These are phyloP conservation scores for Wickerhamiella nectarea DNA, from an alignment of 805 yeast species.

Conservation along the genomic window DNA sequence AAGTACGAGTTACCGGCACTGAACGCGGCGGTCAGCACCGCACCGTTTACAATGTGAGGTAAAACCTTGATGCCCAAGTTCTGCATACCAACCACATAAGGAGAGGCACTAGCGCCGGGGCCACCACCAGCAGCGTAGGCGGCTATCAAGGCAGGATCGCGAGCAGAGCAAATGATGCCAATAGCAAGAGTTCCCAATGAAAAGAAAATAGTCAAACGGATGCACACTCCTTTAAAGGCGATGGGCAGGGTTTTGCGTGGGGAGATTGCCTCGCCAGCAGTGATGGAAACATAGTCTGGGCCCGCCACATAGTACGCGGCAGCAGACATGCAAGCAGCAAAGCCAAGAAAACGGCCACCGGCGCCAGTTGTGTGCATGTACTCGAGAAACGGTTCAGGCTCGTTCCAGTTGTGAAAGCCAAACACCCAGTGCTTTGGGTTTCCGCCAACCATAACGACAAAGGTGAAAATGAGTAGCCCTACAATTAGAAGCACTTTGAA, in stretches of 20 bases:
- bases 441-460: conserved; percentile 77
- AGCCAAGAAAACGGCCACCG: conserved; percentile 58
- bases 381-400: conserved; percentile 46
- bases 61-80: conserved; percentile 35
- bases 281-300: conserved; percentile 74
- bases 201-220: conserved; percentile 53
- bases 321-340: conserved; percentile 49
- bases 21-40: conserved; percentile 60
- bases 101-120: conserved; percentile 25
- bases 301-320: conserved; percentile 77
- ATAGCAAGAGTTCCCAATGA: conserved; percentile 64
- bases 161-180: conserved; percentile 60
- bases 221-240: conserved; percentile 64
- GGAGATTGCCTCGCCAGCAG: conserved; percentile 66
- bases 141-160: conserved; percentile 44
- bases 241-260: conserved; percentile 64
- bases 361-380: conserved; percentile 33
- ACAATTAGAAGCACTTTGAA: conserved; percentile 60
- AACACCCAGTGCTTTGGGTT: conserved; percentile 55
- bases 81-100: conserved; percentile 73
- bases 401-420: conserved; percentile 46
- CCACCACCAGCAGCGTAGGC: conserved; percentile 51
- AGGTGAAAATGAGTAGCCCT: conserved; percentile 65
- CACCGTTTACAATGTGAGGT: conserved; percentile 53
- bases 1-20: conserved; percentile 77